These are phyloP conservation scores for Phlegmacium glaucopus DNA, from an alignment of 768 basidiomycete species.

Conservation along the genomic window DNA sequence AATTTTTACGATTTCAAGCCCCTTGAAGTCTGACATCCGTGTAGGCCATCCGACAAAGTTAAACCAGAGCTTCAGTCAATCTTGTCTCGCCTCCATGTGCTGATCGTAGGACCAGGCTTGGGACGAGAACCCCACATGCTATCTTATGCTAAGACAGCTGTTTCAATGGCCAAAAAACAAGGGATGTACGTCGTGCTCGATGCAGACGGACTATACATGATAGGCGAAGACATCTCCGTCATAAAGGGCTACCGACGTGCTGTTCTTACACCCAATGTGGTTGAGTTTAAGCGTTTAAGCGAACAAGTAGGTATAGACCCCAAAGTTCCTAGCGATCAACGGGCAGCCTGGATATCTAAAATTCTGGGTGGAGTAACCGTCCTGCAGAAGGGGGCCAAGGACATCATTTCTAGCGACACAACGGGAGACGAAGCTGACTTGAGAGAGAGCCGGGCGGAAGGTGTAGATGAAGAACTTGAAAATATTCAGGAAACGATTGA, in stretches of 20 bases:
- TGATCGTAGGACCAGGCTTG: conserved; percentile 92
- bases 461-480: conserved; percentile 46
- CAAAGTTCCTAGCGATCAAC: conserved; percentile 43
- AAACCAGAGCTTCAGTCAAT: conserved; percentile 57
- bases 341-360: conserved; percentile 71
- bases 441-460: conserved; percentile 38
- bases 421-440: conserved; percentile 50
- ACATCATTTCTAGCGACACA: conserved; percentile 80
- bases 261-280: conserved; percentile 91
- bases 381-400: conserved; percentile 80
- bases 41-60: conserved; percentile 48
- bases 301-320: conserved; percentile 68
- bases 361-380: conserved; percentile 85
- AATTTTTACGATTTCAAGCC: not conserved
- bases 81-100: conserved; percentile 83
- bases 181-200: conserved; percentile 93
- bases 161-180: conserved; percentile 64
- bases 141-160: conserved; percentile 68
- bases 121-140: conserved; percentile 93
- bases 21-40: not conserved
- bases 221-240: conserved; percentile 68
- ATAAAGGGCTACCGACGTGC: conserved; percentile 85
- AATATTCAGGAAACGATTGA: conserved; percentile 57
- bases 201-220: conserved; percentile 86
- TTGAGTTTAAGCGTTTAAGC: conserved; percentile 85